These are phyloP conservation scores for Butyriboletus loyo DNA, from an alignment of 768 basidiomycete genomes.

Conservation along the genomic window DNA sequence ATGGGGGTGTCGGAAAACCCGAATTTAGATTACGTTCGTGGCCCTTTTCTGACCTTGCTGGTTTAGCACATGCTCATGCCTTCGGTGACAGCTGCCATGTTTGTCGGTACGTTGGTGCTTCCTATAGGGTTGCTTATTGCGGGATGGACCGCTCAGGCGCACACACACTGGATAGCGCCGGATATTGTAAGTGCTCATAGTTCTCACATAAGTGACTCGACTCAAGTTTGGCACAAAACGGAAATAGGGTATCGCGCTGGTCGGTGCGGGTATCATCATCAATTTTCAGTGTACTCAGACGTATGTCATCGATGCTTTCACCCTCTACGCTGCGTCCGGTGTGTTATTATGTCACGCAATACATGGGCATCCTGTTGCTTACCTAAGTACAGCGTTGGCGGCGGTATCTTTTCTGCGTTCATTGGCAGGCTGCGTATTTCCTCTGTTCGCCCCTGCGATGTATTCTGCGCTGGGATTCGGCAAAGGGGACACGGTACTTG, in stretches of 20 bases:
- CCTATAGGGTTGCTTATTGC: constrained; percentile 66
- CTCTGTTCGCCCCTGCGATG: constrained; percentile 74
- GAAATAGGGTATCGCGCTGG: constrained; percentile 50
- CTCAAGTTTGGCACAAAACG: not conserved
- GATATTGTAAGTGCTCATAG: constrained; percentile 49
- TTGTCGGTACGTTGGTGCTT: constrained; percentile 55
- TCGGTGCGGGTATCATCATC: constrained; percentile 58
- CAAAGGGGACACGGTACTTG: constrained; percentile 65
- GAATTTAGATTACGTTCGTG: constrained; percentile 50
- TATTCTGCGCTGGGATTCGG: constrained; percentile 65
- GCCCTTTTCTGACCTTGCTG: not conserved
- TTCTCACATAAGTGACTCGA: no score
- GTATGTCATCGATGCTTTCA: constrained; percentile 67
- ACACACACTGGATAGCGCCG: constrained; percentile 65
- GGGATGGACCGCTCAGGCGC: constrained; percentile 64
- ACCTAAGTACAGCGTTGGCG: constrained; percentile 49
- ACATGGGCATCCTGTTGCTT: not conserved
- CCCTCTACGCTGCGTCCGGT: constrained; percentile 68
- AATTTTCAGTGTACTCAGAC: constrained; percentile 61
- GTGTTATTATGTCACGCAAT: constrained; percentile 10
- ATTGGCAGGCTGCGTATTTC: constrained; percentile 70
- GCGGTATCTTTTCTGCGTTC: constrained; percentile 63
- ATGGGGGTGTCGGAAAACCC: constrained; percentile 53
- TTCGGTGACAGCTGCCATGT: constrained; percentile 46
- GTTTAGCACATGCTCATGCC: not conserved